phyloP scores from a whole-genome alignment of 345 rosid genomes.

The Eucalyptus paniculata region DNA sequence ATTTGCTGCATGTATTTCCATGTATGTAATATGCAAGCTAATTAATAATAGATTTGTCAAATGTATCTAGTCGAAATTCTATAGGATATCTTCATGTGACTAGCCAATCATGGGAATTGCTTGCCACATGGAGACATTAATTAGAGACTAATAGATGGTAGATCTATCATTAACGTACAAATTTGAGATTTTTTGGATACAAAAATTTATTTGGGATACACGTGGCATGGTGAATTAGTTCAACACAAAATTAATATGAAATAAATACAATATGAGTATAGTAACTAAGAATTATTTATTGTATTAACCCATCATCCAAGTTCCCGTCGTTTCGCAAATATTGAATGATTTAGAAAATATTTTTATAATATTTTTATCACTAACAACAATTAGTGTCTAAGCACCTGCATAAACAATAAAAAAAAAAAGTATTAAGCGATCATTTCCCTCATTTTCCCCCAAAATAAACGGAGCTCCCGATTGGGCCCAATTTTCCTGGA shows the following conservation, averaged over 20 bases:
- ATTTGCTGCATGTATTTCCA: too few species aligned
- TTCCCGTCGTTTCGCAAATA: rapidly evolving
- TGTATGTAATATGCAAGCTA: too few species aligned
- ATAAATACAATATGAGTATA: background rate
- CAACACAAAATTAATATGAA: background rate
- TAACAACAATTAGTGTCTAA: too few species aligned
- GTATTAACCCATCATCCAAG: background rate
- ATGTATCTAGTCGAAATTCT: rapidly evolving
- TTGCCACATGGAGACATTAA: background rate
- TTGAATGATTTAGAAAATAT: too few species aligned
- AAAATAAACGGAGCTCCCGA: background rate
- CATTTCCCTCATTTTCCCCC: too few species aligned
- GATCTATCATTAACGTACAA: rapidly evolving
- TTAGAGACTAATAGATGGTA: rapidly evolving
- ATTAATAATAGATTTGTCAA: background rate
- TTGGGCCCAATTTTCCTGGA: background rate
- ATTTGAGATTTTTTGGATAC: background rate
- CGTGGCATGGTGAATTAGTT: rapidly evolving
- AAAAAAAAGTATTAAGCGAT: too few species aligned
- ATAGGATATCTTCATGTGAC: too few species aligned
- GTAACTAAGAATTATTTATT: background rate
- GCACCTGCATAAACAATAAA: too few species aligned
- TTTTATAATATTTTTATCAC: too few species aligned
- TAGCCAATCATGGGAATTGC: rapidly evolving
- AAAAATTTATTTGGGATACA: too few species aligned